A percentile compares a stretch with the other conserved stretches of the same genome.
These are phyloP conservation scores for Kwoniella bestiolae DNA, from an alignment of 768 basidiomycete species.

Conservation along the genomic window DNA sequence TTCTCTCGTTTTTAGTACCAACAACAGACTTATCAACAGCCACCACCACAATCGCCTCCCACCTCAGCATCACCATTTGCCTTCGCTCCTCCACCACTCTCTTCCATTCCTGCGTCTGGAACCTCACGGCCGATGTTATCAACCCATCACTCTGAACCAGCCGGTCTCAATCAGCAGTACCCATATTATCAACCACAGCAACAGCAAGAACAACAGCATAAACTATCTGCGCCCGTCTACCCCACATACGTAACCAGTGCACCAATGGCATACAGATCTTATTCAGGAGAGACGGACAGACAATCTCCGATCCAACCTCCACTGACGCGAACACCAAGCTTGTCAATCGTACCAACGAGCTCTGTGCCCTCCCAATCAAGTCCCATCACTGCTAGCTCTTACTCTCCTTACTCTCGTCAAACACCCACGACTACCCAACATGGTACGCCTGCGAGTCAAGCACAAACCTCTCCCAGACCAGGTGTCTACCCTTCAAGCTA, in stretches of 20 bases:
- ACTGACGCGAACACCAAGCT: slow-evolving; percentile 32
- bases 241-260: slow-evolving; percentile 33
- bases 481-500: slow-evolving; percentile 30
- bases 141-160: slow-evolving; percentile 34
- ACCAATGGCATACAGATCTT: slow-evolving; percentile 43
- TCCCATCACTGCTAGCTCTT: slow-evolving; percentile 15
- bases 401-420: slow-evolving; percentile 27
- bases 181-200: slow-evolving; percentile 28
- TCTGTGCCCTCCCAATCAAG: slow-evolving; percentile 25
- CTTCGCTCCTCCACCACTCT: slow-evolving; percentile 51
- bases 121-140: slow-evolving; percentile 31
- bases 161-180: slow-evolving; percentile 23
- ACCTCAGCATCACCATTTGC: slow-evolving; percentile 48
- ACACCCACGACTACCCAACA: slow-evolving; percentile 7
- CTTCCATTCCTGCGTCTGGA: slow-evolving; percentile 22
- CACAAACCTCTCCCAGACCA: slow-evolving; percentile 26
- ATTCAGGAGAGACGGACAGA: slow-evolving; percentile 35
- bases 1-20: slow-evolving; percentile 4
- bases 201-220: slow-evolving; percentile 10
- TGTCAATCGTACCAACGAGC: slow-evolving; percentile 16
- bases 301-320: slow-evolving; percentile 14
- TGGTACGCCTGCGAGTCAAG: slow-evolving; percentile 17
- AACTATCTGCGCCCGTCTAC: slow-evolving; percentile 19
- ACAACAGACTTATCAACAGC: slow-evolving; percentile 13
- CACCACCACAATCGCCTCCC: slow-evolving; percentile 32